phyloP scores from a whole-genome alignment of 805 yeast genomes.

The Nakazawaea wickerhamii region DNA sequence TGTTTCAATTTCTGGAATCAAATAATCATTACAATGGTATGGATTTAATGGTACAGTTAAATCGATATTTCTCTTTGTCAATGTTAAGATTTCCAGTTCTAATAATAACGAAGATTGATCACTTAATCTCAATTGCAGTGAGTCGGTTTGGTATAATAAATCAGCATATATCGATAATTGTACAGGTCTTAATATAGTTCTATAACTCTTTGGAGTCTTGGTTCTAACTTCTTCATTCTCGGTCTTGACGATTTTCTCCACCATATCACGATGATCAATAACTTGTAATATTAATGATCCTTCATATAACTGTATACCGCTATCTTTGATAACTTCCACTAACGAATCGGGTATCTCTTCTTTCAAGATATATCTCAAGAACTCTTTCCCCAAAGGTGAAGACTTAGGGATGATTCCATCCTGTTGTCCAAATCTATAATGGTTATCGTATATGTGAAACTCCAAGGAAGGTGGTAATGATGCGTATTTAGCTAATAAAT shows the following conservation, averaged over 20 bases:
- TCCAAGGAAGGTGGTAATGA: slow-evolving; percentile 76
- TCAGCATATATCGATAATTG: slow-evolving; percentile 81
- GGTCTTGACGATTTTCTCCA: slow-evolving; percentile 15
- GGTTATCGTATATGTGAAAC: slow-evolving; percentile 87
- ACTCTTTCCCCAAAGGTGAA: slow-evolving; percentile 73
- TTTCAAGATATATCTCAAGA: slow-evolving; percentile 69
- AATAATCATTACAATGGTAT: slow-evolving; percentile 40
- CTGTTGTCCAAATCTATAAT: slow-evolving; percentile 83
- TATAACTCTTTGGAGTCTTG: slow-evolving; percentile 59
- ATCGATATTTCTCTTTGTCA: slow-evolving; percentile 74
- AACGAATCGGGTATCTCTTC: slow-evolving; percentile 87
- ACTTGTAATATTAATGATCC: slow-evolving; percentile 85
- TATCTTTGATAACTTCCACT: slow-evolving; percentile 84
- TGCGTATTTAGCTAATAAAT: slow-evolving; percentile 70
- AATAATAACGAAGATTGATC: slow-evolving; percentile 74
- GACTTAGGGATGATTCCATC: slow-evolving; percentile 82
- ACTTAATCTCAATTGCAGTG: slow-evolving; percentile 64
- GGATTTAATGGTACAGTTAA: slow-evolving; percentile 72
- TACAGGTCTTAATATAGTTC: slow-evolving; percentile 76
- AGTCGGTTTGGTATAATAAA: slow-evolving; percentile 75
- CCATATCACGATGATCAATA: slow-evolving; percentile 69
- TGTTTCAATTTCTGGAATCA: slow-evolving; percentile 41
- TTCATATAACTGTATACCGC: slow-evolving; percentile 78
- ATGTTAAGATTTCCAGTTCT: slow-evolving; percentile 81
- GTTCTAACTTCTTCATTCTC: slow-evolving; percentile 10